These are phyloP conservation scores for Scenedesmus sp. DNA, from an alignment of 163 green algal species.

Conservation along the genomic window DNA sequence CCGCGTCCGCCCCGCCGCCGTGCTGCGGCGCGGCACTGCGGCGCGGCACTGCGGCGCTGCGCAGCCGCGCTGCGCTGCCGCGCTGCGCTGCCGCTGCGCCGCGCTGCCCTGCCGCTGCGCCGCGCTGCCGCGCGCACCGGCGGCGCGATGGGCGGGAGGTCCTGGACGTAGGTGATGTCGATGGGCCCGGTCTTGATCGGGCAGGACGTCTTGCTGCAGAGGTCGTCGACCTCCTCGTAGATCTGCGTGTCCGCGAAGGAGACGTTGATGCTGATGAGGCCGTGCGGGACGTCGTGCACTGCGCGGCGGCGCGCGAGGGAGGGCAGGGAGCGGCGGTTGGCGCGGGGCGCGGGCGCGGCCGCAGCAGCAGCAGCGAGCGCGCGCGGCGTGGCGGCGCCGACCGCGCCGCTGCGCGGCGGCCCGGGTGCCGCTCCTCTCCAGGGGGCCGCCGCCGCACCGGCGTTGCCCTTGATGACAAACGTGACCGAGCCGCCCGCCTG, in stretches of 20 bases:
- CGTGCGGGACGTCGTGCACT: constrained; percentile 45
- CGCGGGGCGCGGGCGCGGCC: neutral
- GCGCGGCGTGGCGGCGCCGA: neutral
- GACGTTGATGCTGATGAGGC: constrained; percentile 45
- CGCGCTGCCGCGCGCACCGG: too few relatives aligned
- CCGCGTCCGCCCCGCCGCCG: too few relatives aligned
- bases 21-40: neutral
- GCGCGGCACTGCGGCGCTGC: neutral
- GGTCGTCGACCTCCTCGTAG: constrained; percentile 46
- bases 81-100: too few relatives aligned
- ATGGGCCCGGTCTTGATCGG: constrained; percentile 45
- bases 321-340: neutral
- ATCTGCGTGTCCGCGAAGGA: constrained; percentile 45
- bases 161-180: constrained; percentile 46
- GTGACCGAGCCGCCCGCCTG: constrained; percentile 31
- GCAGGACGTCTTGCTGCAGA: constrained; percentile 52
- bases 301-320: neutral
- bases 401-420: neutral
- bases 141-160: constrained; percentile 51
- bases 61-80: too few relatives aligned
- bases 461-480: constrained; percentile 46
- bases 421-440: too few relatives aligned
- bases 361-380: neutral
- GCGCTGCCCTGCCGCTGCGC: neutral
- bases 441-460: constrained; percentile 21